Percentiles rank a stretch among this genome's conserved stretches.
Evolutionary conservation across 2,329 filamentous ascomycete species (phyloP).

Genomic region (Sporothrix brasiliensis): DNA sequence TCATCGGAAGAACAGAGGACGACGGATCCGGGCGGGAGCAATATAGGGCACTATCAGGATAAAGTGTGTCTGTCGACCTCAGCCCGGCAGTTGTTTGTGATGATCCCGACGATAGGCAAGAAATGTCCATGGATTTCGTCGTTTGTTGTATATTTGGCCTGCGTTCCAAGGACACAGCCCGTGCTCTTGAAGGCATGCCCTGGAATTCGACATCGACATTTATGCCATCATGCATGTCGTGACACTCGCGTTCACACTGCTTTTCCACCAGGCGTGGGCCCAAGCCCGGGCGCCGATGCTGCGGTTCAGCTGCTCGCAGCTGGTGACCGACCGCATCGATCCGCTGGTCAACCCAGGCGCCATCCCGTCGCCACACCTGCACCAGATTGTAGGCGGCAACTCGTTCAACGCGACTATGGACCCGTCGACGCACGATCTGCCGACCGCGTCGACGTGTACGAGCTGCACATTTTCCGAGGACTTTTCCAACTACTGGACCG

Average conservation of each 20-base stretch:
- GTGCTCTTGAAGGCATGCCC: too few relatives aligned
- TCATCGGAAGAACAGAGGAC: not conserved
- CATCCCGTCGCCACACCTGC: constrained; percentile 51
- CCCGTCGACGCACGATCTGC: constrained; percentile 44
- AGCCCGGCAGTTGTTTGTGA: not conserved
- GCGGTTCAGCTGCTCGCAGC: constrained; percentile 53
- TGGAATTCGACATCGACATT: not conserved
- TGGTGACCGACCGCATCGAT: constrained; percentile 52
- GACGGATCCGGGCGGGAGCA: constrained; percentile 2
- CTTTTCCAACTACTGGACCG: constrained; percentile 45
- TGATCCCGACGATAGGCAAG: not conserved
- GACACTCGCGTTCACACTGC: constrained; percentile 34
- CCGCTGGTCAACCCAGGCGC: constrained; percentile 52
- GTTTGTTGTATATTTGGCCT: not conserved
- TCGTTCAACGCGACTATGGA: constrained; percentile 52
- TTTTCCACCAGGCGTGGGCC: constrained; percentile 40
- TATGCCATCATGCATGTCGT: not conserved
- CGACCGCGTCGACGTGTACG: constrained; percentile 42
- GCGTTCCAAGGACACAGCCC: not conserved
- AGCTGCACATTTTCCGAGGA: constrained; percentile 43
- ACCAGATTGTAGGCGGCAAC: constrained; percentile 53
- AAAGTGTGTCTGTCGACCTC: not conserved
- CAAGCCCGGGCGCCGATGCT: constrained; percentile 46
- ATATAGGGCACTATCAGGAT: constrained; percentile 12
- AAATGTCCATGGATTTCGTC: not conserved